Evolutionary conservation across 2,329 filamentous ascomycete species (phyloP).

Genomic region (Metarhizium guizhouense): DNA sequence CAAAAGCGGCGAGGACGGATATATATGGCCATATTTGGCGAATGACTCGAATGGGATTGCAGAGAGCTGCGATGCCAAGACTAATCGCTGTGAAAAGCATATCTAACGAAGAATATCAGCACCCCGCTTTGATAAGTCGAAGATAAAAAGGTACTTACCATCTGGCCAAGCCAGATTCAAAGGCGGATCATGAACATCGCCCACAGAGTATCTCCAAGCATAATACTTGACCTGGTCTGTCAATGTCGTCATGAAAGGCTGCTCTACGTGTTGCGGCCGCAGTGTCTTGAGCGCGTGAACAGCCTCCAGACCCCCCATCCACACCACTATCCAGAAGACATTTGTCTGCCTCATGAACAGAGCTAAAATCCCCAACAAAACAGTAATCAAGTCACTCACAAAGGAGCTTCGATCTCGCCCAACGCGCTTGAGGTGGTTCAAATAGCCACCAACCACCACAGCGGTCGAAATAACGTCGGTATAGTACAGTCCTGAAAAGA

Average conservation of each 20-base stretch:
- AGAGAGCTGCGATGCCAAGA: constrained; percentile 47
- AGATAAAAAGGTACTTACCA: constrained; percentile 28
- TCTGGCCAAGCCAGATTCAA: constrained; percentile 37
- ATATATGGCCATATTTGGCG: constrained; percentile 50
- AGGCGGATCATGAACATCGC: constrained; percentile 46
- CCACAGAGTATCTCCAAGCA: constrained; percentile 34
- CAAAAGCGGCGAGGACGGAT: constrained; percentile 58
- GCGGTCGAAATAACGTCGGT: constrained; percentile 82
- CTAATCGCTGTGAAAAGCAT: constrained; percentile 52
- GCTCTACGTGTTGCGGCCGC: constrained; percentile 20
- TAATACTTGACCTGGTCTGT: constrained; percentile 28
- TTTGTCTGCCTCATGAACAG: constrained; percentile 88
- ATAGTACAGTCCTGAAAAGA: constrained; percentile 93
- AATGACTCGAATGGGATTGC: constrained; percentile 37
- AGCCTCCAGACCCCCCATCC: constrained; percentile 55
- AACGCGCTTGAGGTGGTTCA: constrained; percentile 41
- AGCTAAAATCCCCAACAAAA: constrained; percentile 53
- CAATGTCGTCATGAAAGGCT: constrained; percentile 22
- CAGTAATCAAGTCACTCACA: constrained; percentile 30
- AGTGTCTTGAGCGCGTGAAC: constrained; percentile 41
- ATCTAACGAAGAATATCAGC: constrained; percentile 29
- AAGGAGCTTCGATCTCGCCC: constrained; percentile 21
- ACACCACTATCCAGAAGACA: constrained; percentile 86
- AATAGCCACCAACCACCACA: constrained; percentile 62
- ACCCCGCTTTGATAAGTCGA: neutral